Evolutionary conservation across 2,329 filamentous ascomycete genomes (phyloP).

Genomic region (Capronia coronata): DNA sequence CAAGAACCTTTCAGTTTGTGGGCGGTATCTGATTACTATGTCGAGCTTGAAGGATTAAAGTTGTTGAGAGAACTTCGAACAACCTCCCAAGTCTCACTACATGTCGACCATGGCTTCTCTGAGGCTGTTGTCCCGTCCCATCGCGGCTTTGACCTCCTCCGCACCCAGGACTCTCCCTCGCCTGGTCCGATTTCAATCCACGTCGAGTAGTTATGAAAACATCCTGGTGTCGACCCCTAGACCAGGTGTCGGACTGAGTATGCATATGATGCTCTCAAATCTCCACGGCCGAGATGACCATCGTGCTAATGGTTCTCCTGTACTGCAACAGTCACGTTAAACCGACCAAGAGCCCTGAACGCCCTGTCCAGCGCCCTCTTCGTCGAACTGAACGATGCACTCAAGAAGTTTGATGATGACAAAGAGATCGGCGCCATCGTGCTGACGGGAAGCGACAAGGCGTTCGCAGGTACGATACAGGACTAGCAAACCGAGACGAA

Average conservation of each 20-base stretch:
- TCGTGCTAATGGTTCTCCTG: slow-evolving; percentile 6
- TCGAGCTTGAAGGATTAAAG: background rate
- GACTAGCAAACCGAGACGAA: background rate
- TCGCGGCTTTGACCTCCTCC: slow-evolving; percentile 54
- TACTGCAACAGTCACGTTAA: slow-evolving; percentile 61
- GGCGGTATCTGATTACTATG: too few species aligned
- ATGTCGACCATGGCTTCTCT: slow-evolving; percentile 16
- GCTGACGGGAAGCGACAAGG: slow-evolving; percentile 79
- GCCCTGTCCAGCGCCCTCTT: slow-evolving; percentile 89
- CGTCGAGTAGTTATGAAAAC: slow-evolving; percentile 60
- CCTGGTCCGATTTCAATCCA: slow-evolving; percentile 46
- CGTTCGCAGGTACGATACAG: slow-evolving; percentile 60
- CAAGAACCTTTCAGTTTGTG: too few species aligned
- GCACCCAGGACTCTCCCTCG: slow-evolving; percentile 53
- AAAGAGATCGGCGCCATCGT: slow-evolving; percentile 68
- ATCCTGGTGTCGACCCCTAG: slow-evolving; percentile 75
- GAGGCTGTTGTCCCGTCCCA: slow-evolving; percentile 11
- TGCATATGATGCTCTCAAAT: too few species aligned
- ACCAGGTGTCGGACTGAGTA: slow-evolving; percentile 86
- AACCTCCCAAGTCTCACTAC: background rate
- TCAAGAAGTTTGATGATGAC: slow-evolving; percentile 63
- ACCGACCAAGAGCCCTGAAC: slow-evolving; percentile 92
- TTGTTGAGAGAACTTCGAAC: background rate
- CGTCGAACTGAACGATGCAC: slow-evolving; percentile 74
- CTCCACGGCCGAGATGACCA: background rate